Base-by-base conservation (phyloP, 2,329 filamentous ascomycete species). In the Botrytis medusae region DNA sequence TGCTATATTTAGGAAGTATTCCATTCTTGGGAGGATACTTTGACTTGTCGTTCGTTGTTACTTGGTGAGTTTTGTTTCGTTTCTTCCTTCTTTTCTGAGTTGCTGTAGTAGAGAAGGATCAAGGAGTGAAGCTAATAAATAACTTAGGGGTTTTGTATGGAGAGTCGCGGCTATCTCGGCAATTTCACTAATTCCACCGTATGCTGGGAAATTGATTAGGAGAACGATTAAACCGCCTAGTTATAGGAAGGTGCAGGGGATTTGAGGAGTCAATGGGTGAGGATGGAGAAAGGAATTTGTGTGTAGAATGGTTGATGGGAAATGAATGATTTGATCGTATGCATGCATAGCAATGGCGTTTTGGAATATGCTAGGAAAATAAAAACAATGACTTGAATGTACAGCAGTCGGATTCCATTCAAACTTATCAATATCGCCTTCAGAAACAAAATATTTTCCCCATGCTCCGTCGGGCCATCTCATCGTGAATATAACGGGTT, bases 21-120 rank as follows among this genome's bases (percentile, higher is more conserved):
- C 96, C 96, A 3, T 97, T 98, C 79, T 83, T 99, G 34, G 92
- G 92, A 87, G 75, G 87, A n/a, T 98, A 98, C 81, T 98, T 96
- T 83, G 94, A 98, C 80, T 86, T 98, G 57, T 84, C 83, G 42
- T 98, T 92, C 82, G 85, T 98, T 61, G 86, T 93, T 72, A 95
- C 89, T 20, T 83, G 85, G 89, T 91, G 82, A 83, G 88, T 77
- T 34, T 62, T 40, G n/a, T 61, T 48, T 84, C 29, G n/a, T 61
- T 54, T 32, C 25, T n/a, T 34, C 71, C n/a, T 29, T 29, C 9
- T 16, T 54, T 5, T 9, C n/a, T 14, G 18, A 18, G 12, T 18
- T 29, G 2, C n/a, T 18, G n/a, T 57, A n/a, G 14, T 29, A 18
- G 18, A 57, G n/a, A 29, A 8, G n/a, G 3, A 9, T 57, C 0